Percentiles rank a stretch among this genome's conserved stretches.
Conservation (phyloP, 805 yeast species). For the Saccharomycopsis malanga region DNA sequence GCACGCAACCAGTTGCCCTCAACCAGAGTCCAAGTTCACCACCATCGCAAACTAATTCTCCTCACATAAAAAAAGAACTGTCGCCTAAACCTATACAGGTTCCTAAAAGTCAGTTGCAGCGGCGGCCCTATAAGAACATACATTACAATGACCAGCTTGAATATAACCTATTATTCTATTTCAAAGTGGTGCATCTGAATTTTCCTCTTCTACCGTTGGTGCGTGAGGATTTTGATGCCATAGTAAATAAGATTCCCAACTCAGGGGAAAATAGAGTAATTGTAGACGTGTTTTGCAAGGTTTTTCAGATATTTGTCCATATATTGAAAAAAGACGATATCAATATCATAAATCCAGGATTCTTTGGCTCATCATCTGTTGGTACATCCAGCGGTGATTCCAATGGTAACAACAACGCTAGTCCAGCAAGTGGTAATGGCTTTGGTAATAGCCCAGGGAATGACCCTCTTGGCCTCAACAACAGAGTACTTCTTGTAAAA, state of each 20-base stretch:
- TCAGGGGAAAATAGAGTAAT: slow-evolving; percentile 25
- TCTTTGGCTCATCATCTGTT: not conserved
- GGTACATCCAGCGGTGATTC: not conserved
- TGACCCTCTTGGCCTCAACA: slow-evolving; percentile 1
- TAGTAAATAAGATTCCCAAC: slow-evolving; percentile 22
- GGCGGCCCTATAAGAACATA: not conserved
- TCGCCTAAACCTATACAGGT: not conserved
- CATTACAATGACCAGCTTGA: slow-evolving; percentile 23
- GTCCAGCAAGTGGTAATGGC: not conserved
- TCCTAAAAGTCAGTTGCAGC: slow-evolving; percentile 1
- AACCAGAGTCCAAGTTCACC: slow-evolving; percentile 1
- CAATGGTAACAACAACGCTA: not conserved
- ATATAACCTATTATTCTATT: slow-evolving; percentile 30
- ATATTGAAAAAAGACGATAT: slow-evolving; percentile 28
- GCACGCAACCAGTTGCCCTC: slow-evolving; percentile 1
- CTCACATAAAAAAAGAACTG: too few species aligned
- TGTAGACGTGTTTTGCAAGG: slow-evolving; percentile 30
- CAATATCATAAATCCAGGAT: slow-evolving; percentile 24
- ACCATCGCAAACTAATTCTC: not conserved
- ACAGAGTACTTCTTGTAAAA: slow-evolving; percentile 12
- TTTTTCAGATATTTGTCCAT: slow-evolving; percentile 32
- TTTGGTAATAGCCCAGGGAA: not conserved
- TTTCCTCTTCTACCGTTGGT: slow-evolving; percentile 37
- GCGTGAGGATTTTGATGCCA: slow-evolving; percentile 22
- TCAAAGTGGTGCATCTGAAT: slow-evolving; percentile 31